Percentiles rank a stretch among this genome's conserved stretches.
Evolutionary conservation across 148 eudicot species (phyloP).

Genomic region (Pharnaceum exiguum): DNA sequence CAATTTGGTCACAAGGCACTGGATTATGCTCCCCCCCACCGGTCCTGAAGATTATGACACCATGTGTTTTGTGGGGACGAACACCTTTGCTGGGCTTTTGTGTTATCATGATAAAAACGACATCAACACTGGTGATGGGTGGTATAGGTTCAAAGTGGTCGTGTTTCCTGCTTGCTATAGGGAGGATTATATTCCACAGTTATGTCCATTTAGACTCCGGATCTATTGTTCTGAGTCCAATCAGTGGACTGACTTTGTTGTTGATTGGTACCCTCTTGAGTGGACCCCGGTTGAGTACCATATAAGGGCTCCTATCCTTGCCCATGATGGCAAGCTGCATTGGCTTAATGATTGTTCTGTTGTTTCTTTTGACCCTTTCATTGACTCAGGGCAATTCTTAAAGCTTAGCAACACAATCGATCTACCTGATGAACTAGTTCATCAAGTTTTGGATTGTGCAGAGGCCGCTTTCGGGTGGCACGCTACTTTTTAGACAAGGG

Average conservation of each 20-base stretch:
- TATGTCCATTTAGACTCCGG: background rate
- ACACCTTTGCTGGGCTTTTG: background rate
- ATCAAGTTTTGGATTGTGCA: background rate
- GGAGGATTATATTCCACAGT: background rate
- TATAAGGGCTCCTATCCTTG: background rate
- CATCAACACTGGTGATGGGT: conserved; percentile 1
- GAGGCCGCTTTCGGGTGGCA: conserved; percentile 1
- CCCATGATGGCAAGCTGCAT: conserved; percentile 5
- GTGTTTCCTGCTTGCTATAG: background rate
- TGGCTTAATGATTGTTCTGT: conserved; percentile 5
- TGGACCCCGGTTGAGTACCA: too few relatives aligned
- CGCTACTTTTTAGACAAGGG: background rate
- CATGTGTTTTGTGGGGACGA: background rate
- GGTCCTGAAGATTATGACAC: too few relatives aligned
- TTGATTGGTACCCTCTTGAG: conserved; percentile 10
- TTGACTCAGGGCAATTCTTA: too few relatives aligned
- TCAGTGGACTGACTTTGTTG: background rate
- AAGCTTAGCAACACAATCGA: too few relatives aligned
- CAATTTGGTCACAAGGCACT: conserved; percentile 10
- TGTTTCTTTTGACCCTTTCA: conserved; percentile 8
- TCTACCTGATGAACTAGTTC: background rate
- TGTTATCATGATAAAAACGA: conserved; percentile 4
- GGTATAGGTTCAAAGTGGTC: conserved; percentile 11
- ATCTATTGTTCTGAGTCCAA: conserved; percentile 3
- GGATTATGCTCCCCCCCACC: background rate